Evolutionary conservation across 768 basidiomycete species (phyloP), one percentile per base, ranked within the genome.

Genomic region (Lactarius tabidus): DNA sequence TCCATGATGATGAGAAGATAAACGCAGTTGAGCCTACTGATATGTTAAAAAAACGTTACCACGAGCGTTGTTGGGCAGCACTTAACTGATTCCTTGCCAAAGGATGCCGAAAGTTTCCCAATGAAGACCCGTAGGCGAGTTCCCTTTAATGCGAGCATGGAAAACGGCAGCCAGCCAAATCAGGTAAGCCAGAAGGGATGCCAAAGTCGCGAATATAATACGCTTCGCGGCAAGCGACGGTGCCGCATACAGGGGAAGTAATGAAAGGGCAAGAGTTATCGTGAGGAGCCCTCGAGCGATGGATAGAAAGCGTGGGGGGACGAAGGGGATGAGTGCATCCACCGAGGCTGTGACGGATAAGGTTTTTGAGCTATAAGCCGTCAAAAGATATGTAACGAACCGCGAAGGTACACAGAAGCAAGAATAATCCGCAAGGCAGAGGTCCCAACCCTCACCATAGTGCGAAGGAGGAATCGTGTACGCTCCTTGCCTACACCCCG

Each of bases 71-170:
- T 1, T 15, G 31, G 17, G 39, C 6, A 26, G 36, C 23, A 83
- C 86, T 66, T 66, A 90, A 69, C 89, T 83, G 60, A 85, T 77
- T 64, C 83, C 84, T 71, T 85, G 82, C 88, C 87, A 89, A 55
- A 87, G 76, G 38, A 78, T 70, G 29, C 85, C 84, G 58, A 78
- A 72, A 60, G 74, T 77, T 36, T 78, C 69, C 76, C 77, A 79
- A 43, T 74, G 74, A 31, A 74, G 69, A 55, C 75, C 75, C 28
- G 73, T 68, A 12, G 72, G 72, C n/a, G 81, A 77, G 5, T 77
- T 74, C n/a, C 81, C 82, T 54, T 79, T 75, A 0, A 79, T 74
- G 71, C 85, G 80, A 26, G 84, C 81, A 67, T 82, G 83, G n/a
- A 79, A 77, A 12, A 81, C 77, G 59, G 78, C 83, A 17, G 77